Evolutionary conservation across 2,329 filamentous ascomycete species (phyloP), one percentile per base, ranked within the genome.

Genomic region (Mollisiaceae sp.): DNA sequence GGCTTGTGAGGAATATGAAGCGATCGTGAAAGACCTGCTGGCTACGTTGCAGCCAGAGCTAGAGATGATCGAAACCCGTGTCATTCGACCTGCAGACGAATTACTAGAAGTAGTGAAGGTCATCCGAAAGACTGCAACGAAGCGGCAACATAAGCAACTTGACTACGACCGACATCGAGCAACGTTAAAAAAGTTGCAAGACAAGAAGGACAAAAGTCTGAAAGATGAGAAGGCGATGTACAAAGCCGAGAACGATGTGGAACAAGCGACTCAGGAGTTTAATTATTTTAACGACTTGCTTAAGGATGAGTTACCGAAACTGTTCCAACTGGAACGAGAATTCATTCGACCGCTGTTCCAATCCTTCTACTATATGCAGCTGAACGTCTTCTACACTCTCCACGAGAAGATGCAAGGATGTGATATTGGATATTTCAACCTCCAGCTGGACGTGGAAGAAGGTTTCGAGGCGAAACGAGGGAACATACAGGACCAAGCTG

Each of bases 321-420:
- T 99, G 12, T 99, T 99, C 79, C 79, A 82, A 8, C 87, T 99
- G 20, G 95, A 99, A 79, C 87, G 90, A 69, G 91, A 98, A 78
- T 98, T 99, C 78, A 99, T 99, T 78, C 90, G 92, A 72, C 95
- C 95, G 2, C 87, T 99, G 8, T 99, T 99, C 84, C 95, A 98
- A 78, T 97, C 92, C 11, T 99, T 99, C 82, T 99, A 99, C 81
- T 99, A 98, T 83, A 99, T 99, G 95, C 95, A 99, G 79, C 87
- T 99, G 70, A 99, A 99, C 79, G 92, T 99, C 70, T 99, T 98
- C 79, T 99, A 99, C 80, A 99, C 95, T 0, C 84, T 99, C 62
- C 95, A 99, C 78, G 94, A 98, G 80, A 93, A 90, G 80, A 99
- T 99, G 95, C 95, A 99, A 81, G 89, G 86, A 71, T 93, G 96